These are phyloP conservation scores for Nicotiana sylvestris DNA, from an alignment of 257 asterid species.

Conservation along the genomic window DNA sequence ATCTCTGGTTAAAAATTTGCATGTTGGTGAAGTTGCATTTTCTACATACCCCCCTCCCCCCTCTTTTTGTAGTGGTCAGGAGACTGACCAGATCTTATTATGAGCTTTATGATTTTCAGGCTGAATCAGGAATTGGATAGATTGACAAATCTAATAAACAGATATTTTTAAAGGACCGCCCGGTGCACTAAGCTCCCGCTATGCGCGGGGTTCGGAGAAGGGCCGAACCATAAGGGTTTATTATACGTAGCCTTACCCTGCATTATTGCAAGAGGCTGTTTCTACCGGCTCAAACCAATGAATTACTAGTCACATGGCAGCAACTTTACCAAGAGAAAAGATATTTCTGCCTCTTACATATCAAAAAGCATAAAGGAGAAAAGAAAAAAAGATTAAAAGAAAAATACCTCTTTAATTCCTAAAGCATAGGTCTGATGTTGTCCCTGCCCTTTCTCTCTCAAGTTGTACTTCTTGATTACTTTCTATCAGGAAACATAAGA, in stretches of 20 bases:
- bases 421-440: constrained; percentile 98
- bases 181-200: too few species aligned
- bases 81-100: neutral
- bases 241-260: too few species aligned
- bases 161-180: neutral
- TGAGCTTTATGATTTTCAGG: constrained; percentile 5
- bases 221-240: too few species aligned
- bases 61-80: neutral
- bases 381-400: neutral
- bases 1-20: neutral
- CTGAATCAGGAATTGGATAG: neutral
- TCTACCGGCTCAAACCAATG: too few species aligned
- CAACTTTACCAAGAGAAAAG: too few species aligned
- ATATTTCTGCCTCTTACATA: neutral
- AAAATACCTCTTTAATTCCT: constrained; percentile 92
- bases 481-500: constrained; percentile 36
- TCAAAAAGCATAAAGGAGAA: constrained; percentile 7
- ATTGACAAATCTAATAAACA: neutral
- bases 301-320: too few species aligned
- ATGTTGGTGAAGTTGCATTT: neutral
- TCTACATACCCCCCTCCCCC: neutral
- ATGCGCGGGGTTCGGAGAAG: too few species aligned
- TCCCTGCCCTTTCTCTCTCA: constrained; percentile 81
- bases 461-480: constrained; percentile 61
- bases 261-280: too few species aligned